Percentiles rank a stretch among this genome's conserved stretches.
Conservation (phyloP, 768 basidiomycete species). For the Stropharia rugosoannulata region DNA sequence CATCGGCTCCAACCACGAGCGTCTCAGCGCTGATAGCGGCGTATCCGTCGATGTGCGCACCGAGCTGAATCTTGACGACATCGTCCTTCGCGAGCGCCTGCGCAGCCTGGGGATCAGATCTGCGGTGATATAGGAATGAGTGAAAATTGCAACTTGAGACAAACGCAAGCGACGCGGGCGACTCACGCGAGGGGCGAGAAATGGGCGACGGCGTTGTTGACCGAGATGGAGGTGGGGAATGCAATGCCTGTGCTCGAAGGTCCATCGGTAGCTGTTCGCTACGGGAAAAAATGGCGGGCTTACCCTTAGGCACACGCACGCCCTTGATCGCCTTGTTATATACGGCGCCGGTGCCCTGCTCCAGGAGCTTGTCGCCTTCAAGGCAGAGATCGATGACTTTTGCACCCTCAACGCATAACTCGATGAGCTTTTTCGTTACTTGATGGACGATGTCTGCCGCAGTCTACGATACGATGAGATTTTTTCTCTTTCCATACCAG, state of each 20-base stretch:
- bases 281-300: slow-evolving; percentile 22
- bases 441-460: slow-evolving; percentile 89
- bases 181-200: slow-evolving; percentile 94
- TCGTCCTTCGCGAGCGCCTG: slow-evolving; percentile 80
- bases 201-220: slow-evolving; percentile 95
- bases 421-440: slow-evolving; percentile 84
- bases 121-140: slow-evolving; percentile 25
- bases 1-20: slow-evolving; percentile 79
- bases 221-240: slow-evolving; percentile 91
- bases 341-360: slow-evolving; percentile 78
- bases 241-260: slow-evolving; percentile 64
- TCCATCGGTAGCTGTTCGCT: not conserved
- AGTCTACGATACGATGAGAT: slow-evolving; percentile 46
- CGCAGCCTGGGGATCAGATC: slow-evolving; percentile 71
- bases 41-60: slow-evolving; percentile 97
- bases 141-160: slow-evolving; percentile 7
- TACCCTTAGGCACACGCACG: slow-evolving; percentile 85
- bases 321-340: slow-evolving; percentile 93
- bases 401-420: slow-evolving; percentile 74
- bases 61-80: slow-evolving; percentile 94
- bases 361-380: slow-evolving; percentile 92
- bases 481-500: slow-evolving; percentile 16
- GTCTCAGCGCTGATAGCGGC: slow-evolving; percentile 94
- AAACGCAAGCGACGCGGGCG: not conserved
- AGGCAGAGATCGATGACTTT: slow-evolving; percentile 88